Evolutionary conservation across 495 filamentous ascomycete genomes (phyloP), one percentile per base, ranked within the genome.

Genomic region (Neurospora sp.): DNA sequence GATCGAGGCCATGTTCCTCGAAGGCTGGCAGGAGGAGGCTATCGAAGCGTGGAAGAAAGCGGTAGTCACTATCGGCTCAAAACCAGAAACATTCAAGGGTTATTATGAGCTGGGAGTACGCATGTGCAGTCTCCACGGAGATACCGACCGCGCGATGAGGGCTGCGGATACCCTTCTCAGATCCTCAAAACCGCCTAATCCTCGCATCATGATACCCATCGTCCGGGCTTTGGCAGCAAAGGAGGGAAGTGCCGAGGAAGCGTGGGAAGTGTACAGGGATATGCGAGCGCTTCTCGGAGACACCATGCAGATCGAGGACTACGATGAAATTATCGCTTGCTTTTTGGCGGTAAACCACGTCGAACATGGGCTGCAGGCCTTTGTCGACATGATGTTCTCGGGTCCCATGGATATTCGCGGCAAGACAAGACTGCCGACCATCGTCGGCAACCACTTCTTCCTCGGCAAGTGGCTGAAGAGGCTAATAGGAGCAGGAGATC

Each of bases 351-450:
- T 86, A 8, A 86, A 87, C 68, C 79, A 85, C 65, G 81, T 86
- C 12, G 88, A 93, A 75, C 82, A 89, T 41, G 92, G 89, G 1
- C 84, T 94, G 71, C 88, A 89, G 61, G 87, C 90, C 2, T 95
- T 95, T 82, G 91, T 90, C 70, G 92, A 95, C 78, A 93, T 94
- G 92, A 93, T 94, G 91, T 88, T 91, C 53, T 89, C 87, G 0
- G 86, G 86, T 2, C 80, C 85, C 31, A 69, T 86, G 69, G 81
- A 86, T 69, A 73, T 83, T 37, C 75, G 75, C 35, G 80, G 79
- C 27, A 78, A 82, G 82, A 76, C 84, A 75, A 76, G 75, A 48
- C 76, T 93, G 22, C 91, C 92, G 8, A 82, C 86, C 9, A 82
- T 81, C 37, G 88, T 92, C 69, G 88, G 90, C 69, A 94, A 92